Evolutionary conservation across 805 yeast species (phyloP), one percentile per base, ranked within the genome.

Genomic region (Ogataea dorogensis): DNA sequence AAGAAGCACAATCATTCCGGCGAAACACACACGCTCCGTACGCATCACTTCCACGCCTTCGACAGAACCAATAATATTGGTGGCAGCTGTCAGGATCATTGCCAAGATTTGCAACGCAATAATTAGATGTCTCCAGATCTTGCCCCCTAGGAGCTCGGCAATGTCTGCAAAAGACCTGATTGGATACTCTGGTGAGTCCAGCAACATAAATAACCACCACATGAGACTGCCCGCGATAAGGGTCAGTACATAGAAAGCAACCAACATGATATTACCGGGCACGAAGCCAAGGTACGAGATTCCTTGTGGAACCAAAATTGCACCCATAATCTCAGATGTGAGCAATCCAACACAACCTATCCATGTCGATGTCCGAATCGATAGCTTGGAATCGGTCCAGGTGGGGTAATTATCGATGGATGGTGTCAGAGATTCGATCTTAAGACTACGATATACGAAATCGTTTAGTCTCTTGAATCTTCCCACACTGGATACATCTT

Each of bases 101-200:
- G 68, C 72, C 24, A 67, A 39, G 30, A 58, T 51, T 46, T 69
- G 74, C 18, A 69, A 48, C 20, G 51, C 40, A 32, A 61, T 68
- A 23, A 62, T 51, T 14, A 52, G 40, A 36, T 50, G 49, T 32
- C 64, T 57, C 29, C 55, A 53, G 17, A 47, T 36, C 15, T 43
- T 45, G 5, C 71, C 72, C 44, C 63, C 60, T 14, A 64, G 37
- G 28, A 72, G 60, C 13, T 62, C 59, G 4, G 63, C 68, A 18
- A 68, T 43, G 33, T 69, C 74, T 22, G 71, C 65, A 55, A 60
- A 66, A 4, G 66, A 60, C 27, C 61, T 56, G 33, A 70, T 40
- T 6, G 75, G 75, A 47, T 61, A 70, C 42, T 65, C 65, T 35
- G 54, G 54, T 10, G 71, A 65, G 50, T 68, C 71, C 13, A 68